Evolutionary conservation across 2,329 filamentous ascomycete species (phyloP), one percentile per base, ranked within the genome.

Genomic region (Coccinonectria pachysandricola): DNA sequence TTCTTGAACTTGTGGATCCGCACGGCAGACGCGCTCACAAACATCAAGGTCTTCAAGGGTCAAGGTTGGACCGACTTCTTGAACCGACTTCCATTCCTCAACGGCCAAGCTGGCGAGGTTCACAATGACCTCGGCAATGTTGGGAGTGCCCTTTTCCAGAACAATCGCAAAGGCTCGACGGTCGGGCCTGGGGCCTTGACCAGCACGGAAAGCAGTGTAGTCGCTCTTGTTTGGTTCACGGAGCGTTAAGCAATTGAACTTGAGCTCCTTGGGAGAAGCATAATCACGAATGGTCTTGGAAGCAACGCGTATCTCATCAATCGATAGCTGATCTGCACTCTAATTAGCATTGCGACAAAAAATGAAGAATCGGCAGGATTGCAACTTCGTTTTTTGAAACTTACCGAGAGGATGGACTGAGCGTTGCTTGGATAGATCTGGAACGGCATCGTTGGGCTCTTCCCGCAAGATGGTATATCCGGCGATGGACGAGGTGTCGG

Each of bases 1-100:
- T 52, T 84, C 74, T 43, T 86, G 81, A 33, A 87, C 80, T 36
- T 75, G 78, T 0, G 75, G 64, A 41, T 87, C 79, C 39, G 69
- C 69, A 33, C 80, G 67, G 21, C 74, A 66, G 14, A 83, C 59
- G 19, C 65, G 64, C 53, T 88, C 82, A 3, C 84, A 79, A 33
- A 76, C 68, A 42, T 86, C 77, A 19, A 88, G 62, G 47, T 88
- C 82, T 51, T 87, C 80, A 67, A 87, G 83, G 0, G 81, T 87
- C 42, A 87, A 42, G 3, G 59, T 65, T 2, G 63, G 63, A 24
- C 58, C 59, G 13, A 66, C 62, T 19, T 66, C 54, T 12, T 43
- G 38, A 21, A 65, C 49, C 27, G 64, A 56, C 33, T 68, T 72
- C 40, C 59, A 43, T 39, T 54, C 33, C 56, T 68, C 49, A 48